Evolutionary conservation across 2,329 filamentous ascomycete genomes (phyloP).

Genomic region (Chaetomium globosum): DNA sequence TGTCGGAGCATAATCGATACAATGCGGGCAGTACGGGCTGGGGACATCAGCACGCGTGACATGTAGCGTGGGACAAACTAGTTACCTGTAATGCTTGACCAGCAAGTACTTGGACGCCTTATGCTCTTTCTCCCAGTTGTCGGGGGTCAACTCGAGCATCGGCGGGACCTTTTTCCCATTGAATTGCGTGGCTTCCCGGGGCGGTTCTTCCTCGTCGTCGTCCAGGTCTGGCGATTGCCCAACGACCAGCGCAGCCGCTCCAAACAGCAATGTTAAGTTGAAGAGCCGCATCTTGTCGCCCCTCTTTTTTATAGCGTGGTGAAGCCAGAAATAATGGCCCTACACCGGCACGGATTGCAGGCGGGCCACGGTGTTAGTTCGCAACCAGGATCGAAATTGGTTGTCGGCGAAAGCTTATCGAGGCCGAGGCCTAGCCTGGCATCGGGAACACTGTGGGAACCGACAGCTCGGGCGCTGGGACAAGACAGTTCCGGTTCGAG

Average conservation of each 20-base stretch:
- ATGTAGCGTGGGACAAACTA: constrained; percentile 22
- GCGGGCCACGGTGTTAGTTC: constrained; percentile 2
- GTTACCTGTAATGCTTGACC: constrained; percentile 69
- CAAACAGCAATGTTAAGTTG: constrained; percentile 50
- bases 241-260: constrained; percentile 49
- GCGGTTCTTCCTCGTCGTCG: constrained; percentile 44
- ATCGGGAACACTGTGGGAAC: constrained; percentile 25
- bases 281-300: constrained; percentile 27
- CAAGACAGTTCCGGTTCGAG: constrained; percentile 22
- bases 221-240: constrained; percentile 38
- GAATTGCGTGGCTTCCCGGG: constrained; percentile 59
- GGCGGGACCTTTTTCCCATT: constrained; percentile 69
- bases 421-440: constrained; percentile 16
- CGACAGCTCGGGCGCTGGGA: constrained; percentile 20
- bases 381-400: not conserved
- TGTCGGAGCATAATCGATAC: constrained; percentile 75
- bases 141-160: constrained; percentile 60
- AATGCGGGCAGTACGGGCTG: constrained; percentile 70
- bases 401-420: constrained; percentile 19
- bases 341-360: constrained; percentile 16
- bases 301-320: not conserved
- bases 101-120: constrained; percentile 57
- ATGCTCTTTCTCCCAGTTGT: constrained; percentile 60
- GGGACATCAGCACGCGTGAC: constrained; percentile 36
- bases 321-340: not conserved